These are phyloP conservation scores for Cerrena zonata DNA, from an alignment of 1,284 basidiomycete genomes.

Conservation along the genomic window DNA sequence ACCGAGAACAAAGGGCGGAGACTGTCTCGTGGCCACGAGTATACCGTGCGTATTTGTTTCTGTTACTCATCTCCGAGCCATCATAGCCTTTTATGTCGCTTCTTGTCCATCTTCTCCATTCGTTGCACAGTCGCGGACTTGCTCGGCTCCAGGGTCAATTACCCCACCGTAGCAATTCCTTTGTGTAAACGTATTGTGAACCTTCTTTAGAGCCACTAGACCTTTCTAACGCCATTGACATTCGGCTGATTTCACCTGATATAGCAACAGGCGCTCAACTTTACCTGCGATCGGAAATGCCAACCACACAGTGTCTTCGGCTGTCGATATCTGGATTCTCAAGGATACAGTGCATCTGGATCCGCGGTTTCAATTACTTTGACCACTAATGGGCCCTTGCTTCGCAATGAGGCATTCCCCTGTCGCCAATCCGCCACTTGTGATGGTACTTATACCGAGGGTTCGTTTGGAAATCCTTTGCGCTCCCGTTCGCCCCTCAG, in stretches of 20 bases:
- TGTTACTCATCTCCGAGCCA: constrained; percentile 2
- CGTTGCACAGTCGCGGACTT: neutral
- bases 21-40: constrained; percentile 1
- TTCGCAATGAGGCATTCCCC: constrained; percentile 1
- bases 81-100: neutral
- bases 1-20: neutral
- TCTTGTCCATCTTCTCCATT: neutral
- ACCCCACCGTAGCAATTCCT: neutral
- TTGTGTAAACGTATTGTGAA: constrained; percentile 1
- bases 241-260: constrained; percentile 14
- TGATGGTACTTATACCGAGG: constrained; percentile 7
- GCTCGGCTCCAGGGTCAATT: neutral
- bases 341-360: constrained; percentile 6
- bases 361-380: constrained; percentile 6
- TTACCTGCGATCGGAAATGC: constrained; percentile 4
- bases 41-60: constrained; percentile 5
- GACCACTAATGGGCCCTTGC: neutral
- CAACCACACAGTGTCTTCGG: constrained; percentile 8
- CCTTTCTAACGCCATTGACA: neutral
- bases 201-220: neutral
- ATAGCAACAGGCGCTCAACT: constrained; percentile 13
- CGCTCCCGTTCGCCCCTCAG: neutral
- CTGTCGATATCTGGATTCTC: constrained; percentile 8
- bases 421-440: neutral
- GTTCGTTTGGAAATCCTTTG: neutral